phyloP scores from a whole-genome alignment of 169 alveolate species.

The Miamiensis avidus region DNA sequence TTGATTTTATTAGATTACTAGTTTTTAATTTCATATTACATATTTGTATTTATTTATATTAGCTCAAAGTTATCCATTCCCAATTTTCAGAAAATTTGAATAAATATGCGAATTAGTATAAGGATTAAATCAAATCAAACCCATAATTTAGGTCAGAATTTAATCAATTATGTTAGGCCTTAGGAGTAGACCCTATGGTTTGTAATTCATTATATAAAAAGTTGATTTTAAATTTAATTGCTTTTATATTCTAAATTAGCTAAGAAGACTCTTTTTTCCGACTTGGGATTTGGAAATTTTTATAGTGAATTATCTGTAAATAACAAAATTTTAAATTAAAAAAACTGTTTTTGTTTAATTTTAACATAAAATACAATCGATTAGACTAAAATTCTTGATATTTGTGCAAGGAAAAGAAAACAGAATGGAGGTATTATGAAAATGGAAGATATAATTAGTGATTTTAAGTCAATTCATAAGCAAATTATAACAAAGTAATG shows the following conservation, averaged over 20 bases:
- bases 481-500: constrained; percentile 11
- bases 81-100: constrained; percentile 30
- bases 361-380: background rate
- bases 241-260: background rate
- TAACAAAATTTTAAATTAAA: background rate
- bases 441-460: constrained; percentile 28
- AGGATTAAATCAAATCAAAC: constrained; percentile 30
- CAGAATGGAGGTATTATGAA: constrained; percentile 44
- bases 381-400: constrained; percentile 43
- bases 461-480: constrained; percentile 27
- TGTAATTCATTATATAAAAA: background rate
- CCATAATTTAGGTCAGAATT: constrained; percentile 44
- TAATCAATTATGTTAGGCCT: constrained; percentile 31
- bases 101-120: constrained; percentile 34
- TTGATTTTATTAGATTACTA: background rate
- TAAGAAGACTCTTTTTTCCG: constrained; percentile 22
- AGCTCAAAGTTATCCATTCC: constrained; percentile 24
- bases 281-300: constrained; percentile 48
- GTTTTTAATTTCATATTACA: too few relatives aligned
- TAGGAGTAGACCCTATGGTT: constrained; percentile 51
- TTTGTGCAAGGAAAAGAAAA: constrained; percentile 33
- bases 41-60: too few relatives aligned
- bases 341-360: too few relatives aligned
- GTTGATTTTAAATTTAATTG: too few relatives aligned
- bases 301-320: constrained; percentile 47